A percentile compares a stretch with the other conserved stretches of the same genome.
Evolutionary conservation across 257 asterid genomes (phyloP).

Genomic region (Leptodermis oblonga): DNA sequence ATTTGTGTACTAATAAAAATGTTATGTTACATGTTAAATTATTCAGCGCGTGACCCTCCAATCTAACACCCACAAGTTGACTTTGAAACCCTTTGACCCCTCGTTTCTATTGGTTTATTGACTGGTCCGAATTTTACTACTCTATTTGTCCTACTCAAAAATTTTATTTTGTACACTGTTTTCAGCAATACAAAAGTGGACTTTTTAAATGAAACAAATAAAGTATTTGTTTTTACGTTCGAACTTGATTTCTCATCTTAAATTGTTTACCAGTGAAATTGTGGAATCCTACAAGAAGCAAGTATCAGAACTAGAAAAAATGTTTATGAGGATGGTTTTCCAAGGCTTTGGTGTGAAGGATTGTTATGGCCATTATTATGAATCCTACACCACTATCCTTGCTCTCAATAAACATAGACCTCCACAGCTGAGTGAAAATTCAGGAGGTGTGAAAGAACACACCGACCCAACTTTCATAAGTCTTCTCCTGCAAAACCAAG

Average conservation of each 20-base stretch:
- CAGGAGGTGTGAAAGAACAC: slow-evolving; percentile 41
- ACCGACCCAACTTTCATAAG: slow-evolving; percentile 58
- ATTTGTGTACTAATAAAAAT: no score
- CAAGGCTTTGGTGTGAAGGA: slow-evolving; percentile 47
- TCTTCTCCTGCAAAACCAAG: slow-evolving; percentile 52
- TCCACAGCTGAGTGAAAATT: slow-evolving; percentile 19
- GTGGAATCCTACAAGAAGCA: slow-evolving; percentile 35
- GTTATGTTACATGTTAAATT: no score
- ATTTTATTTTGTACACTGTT: no score
- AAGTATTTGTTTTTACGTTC: no score
- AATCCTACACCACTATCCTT: slow-evolving; percentile 45
- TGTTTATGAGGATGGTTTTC: slow-evolving; percentile 48
- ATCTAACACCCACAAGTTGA: no score
- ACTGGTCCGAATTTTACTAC: no score
- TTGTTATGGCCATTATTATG: slow-evolving; percentile 37
- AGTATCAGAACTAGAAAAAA: slow-evolving; percentile 46
- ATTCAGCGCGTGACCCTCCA: no score
- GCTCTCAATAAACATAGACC: slow-evolving; percentile 43
- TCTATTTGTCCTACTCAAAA: no score
- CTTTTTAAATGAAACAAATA: no score
- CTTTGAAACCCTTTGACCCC: no score
- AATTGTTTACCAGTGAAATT: slow-evolving; percentile 29
- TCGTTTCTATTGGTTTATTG: no score
- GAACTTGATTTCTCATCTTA: neutral
- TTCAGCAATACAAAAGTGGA: no score